Base-by-base conservation (phyloP, 2,329 filamentous ascomycete species). In the Fusarium temperatum region DNA sequence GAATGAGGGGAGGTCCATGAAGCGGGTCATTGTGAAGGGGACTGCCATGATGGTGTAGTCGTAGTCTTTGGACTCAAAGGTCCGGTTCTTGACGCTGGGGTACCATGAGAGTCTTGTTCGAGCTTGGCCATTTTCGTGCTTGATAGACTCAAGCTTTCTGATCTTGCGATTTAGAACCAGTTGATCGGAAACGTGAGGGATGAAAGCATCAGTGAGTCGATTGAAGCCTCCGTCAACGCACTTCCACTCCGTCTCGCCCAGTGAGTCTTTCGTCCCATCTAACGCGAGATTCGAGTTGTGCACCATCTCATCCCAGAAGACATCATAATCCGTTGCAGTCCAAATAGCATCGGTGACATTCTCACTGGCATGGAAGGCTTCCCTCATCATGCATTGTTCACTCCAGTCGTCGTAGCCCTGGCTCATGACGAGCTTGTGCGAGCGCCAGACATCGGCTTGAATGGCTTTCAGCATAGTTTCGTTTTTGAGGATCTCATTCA, bases 11-110 rank as follows among this genome's bases (percentile, higher is more conserved):
- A 93, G 83, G 10, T 88, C 83, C 89, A 90, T 92, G 30, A 88
- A 85, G 39, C 90, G 85, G 45, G 93, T 88, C 59, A 90, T 88
- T 53, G 88, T 87, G 80, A 93, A 93, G 0, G 91, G 91, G 0
- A 88, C 87, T 0, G 90, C 85, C 12, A 93, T 85, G n/a, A 93
- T 83, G 35, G 89, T 88, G 78, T 93, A 93, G 81, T 94, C 91
- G 76, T 89, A 83, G 50, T 82, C 86, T 56, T 88, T 68, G 78
- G 85, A 82, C 69, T 75, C 75, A 10, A 57, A 56, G 0, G 26
- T 74, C 63, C 41, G 82, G 81, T 53, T 78, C 85, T 73, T 88
- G 86, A 87, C 89, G 92, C 24, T 32, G 9, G 53, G 81, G 6
- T 82, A 83, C 20, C 82, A 81, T 5, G 80, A 72, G 1, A 89